Percentiles rank a stretch among this genome's conserved stretches.
phyloP scores from a whole-genome alignment of 768 basidiomycete genomes.

The Rhizopogon vesiculosus region DNA sequence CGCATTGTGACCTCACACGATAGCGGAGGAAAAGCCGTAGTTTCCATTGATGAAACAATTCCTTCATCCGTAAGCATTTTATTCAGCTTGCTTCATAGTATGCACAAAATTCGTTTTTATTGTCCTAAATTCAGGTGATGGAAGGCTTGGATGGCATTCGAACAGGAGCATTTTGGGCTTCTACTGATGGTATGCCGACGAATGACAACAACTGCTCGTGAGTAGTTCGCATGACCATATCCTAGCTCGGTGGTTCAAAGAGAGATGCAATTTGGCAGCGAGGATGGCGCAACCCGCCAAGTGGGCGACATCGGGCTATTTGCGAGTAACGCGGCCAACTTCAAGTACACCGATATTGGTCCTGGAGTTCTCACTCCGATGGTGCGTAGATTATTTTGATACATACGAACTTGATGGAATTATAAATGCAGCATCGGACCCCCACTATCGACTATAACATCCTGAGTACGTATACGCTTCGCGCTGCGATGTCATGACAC shows the following conservation, averaged over 20 bases:
- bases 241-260: neutral
- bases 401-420: neutral
- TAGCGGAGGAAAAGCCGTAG: slow-evolving; percentile 33
- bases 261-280: slow-evolving; percentile 23
- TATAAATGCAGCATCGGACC: slow-evolving; percentile 29
- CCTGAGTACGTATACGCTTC: slow-evolving; percentile 34
- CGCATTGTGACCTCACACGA: slow-evolving; percentile 51
- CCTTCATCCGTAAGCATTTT: slow-evolving; percentile 23
- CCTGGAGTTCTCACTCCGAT: slow-evolving; percentile 46
- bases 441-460: slow-evolving; percentile 61
- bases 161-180: slow-evolving; percentile 43
- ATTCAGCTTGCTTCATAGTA: slow-evolving; percentile 13
- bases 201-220: slow-evolving; percentile 50
- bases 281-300: slow-evolving; percentile 44
- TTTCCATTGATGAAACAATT: slow-evolving; percentile 32
- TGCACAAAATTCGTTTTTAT: neutral
- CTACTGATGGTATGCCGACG: slow-evolving; percentile 42
- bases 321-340: slow-evolving; percentile 39
- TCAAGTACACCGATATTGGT: slow-evolving; percentile 50
- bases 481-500: neutral
- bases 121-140: neutral
- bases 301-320: slow-evolving; percentile 40
- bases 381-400: slow-evolving; percentile 28
- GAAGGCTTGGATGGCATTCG: slow-evolving; percentile 2
- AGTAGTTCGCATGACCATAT: neutral